A percentile compares a stretch with the other conserved stretches of the same genome.
Evolutionary conservation across 1,284 basidiomycete genomes (phyloP).

Genomic region (Cutaneotrichosporon mucoides): DNA sequence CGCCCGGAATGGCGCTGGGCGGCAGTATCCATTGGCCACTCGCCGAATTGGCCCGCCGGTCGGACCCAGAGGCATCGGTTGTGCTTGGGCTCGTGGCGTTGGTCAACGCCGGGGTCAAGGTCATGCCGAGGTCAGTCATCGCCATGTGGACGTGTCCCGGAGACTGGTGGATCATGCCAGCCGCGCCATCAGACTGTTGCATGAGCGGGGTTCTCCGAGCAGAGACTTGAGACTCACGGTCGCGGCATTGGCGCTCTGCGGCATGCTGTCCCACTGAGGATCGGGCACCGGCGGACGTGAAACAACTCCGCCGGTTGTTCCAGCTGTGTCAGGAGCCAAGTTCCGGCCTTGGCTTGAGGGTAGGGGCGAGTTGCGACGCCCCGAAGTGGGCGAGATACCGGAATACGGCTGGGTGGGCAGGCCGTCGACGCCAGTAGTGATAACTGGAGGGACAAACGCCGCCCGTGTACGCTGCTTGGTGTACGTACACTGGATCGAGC

Average conservation of each 20-base stretch:
- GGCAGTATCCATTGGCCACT: constrained; percentile 9
- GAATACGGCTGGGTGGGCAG: neutral
- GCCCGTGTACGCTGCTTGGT: constrained; percentile 59
- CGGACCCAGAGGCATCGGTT: constrained; percentile 9
- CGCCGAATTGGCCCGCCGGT: constrained; percentile 3
- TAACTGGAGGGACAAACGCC: neutral
- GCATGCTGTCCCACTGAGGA: constrained; percentile 3
- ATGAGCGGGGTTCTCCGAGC: too few species aligned
- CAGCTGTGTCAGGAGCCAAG: neutral
- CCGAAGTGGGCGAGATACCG: neutral
- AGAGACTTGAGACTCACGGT: neutral
- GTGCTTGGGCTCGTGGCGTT: constrained; percentile 33
- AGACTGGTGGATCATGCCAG: constrained; percentile 6
- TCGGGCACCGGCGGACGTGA: constrained; percentile 9
- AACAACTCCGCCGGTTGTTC: neutral
- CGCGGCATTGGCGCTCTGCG: neutral
- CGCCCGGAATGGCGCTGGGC: neutral
- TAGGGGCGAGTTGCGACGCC: neutral
- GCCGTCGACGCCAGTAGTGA: neutral
- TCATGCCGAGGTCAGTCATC: constrained; percentile 31
- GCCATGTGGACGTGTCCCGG: neutral
- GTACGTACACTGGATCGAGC: constrained; percentile 72
- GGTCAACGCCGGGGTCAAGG: constrained; percentile 36
- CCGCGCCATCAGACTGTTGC: too few species aligned
- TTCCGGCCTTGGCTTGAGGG: neutral